Conservation (phyloP, 2,329 filamentous ascomycete species). For the Alternaria alternata region DNA sequence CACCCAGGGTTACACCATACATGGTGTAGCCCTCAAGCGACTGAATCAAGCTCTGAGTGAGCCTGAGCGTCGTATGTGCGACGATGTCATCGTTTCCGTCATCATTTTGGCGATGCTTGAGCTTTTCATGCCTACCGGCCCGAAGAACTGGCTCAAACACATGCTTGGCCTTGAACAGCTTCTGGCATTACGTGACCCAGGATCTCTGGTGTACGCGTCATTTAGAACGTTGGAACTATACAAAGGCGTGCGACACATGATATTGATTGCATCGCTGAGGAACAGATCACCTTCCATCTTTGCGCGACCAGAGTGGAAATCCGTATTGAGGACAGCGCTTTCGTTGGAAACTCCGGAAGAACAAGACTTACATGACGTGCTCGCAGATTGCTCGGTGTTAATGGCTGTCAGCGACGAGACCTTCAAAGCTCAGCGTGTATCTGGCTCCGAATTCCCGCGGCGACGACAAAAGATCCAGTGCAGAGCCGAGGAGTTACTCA, state of each 20-base stretch:
- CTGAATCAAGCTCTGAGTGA: slow-evolving; percentile 35
- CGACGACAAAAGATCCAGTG: background rate
- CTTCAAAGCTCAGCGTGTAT: background rate
- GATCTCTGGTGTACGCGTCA: slow-evolving; percentile 13
- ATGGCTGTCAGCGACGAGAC: slow-evolving; percentile 24
- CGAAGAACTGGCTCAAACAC: slow-evolving; percentile 36
- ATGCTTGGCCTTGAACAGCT: slow-evolving; percentile 40
- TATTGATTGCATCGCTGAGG: slow-evolving; percentile 32
- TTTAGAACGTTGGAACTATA: slow-evolving; percentile 28
- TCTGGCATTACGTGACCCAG: slow-evolving; percentile 33
- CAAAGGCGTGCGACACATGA: slow-evolving; percentile 33
- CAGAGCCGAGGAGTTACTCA: background rate
- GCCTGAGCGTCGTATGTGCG: slow-evolving; percentile 26
- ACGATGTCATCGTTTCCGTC: slow-evolving; percentile 40
- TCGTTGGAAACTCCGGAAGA: slow-evolving; percentile 24
- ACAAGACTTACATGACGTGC: slow-evolving; percentile 37
- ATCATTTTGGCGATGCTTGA: slow-evolving; percentile 39
- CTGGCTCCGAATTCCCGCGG: background rate
- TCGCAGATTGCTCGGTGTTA: slow-evolving; percentile 42
- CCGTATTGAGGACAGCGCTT: slow-evolving; percentile 20
- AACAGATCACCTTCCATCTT: slow-evolving; percentile 35
- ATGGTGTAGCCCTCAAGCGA: slow-evolving; percentile 34
- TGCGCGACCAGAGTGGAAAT: slow-evolving; percentile 38
- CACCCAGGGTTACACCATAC: slow-evolving; percentile 28
- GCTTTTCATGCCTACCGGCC: slow-evolving; percentile 34